A percentile compares a stretch with the other conserved stretches of the same genome.
These are phyloP conservation scores for Verticillium nonalfalfae DNA, from an alignment of 2,329 filamentous ascomycete genomes.

Conservation along the genomic window DNA sequence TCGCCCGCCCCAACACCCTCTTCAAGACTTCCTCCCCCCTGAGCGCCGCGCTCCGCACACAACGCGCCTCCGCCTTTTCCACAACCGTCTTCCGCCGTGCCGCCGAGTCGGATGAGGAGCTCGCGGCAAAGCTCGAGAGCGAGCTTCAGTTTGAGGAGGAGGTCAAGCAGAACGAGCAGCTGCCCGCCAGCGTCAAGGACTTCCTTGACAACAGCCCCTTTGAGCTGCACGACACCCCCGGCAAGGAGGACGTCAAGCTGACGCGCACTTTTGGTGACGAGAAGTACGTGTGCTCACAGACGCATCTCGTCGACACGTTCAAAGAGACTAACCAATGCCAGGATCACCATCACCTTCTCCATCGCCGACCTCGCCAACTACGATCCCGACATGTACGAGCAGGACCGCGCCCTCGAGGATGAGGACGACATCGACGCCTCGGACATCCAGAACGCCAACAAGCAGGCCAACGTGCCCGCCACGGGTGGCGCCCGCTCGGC, in stretches of 20 bases:
- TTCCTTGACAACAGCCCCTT: constrained; percentile 84
- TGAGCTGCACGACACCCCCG: constrained; percentile 73
- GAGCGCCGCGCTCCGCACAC: constrained; percentile 26
- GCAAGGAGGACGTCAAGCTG: constrained; percentile 82
- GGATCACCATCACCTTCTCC: constrained; percentile 76
- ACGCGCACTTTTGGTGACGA: constrained; percentile 81
- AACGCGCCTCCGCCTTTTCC: constrained; percentile 43
- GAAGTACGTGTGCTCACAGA: constrained; percentile 50
- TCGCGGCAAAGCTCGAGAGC: constrained; percentile 77
- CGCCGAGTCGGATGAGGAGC: constrained; percentile 64
- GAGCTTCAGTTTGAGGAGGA: constrained; percentile 82
- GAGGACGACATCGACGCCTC: constrained; percentile 39
- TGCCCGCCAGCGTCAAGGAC: constrained; percentile 74
- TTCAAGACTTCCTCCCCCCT: constrained; percentile 35
- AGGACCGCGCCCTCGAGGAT: constrained; percentile 48
- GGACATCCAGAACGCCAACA: constrained; percentile 43
- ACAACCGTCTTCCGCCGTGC: constrained; percentile 33
- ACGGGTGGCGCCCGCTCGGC: constrained; percentile 37
- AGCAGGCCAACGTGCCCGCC: constrained; percentile 50
- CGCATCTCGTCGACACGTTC: not conserved
- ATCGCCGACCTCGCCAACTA: constrained; percentile 73
- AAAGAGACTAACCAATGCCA: constrained; percentile 26
- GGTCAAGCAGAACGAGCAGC: constrained; percentile 64
- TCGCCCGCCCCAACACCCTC: constrained; percentile 41
- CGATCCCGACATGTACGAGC: constrained; percentile 52